phyloP scores from a whole-genome alignment of 1,139 yeast species.

The Saccharomyces hybrid region DNA sequence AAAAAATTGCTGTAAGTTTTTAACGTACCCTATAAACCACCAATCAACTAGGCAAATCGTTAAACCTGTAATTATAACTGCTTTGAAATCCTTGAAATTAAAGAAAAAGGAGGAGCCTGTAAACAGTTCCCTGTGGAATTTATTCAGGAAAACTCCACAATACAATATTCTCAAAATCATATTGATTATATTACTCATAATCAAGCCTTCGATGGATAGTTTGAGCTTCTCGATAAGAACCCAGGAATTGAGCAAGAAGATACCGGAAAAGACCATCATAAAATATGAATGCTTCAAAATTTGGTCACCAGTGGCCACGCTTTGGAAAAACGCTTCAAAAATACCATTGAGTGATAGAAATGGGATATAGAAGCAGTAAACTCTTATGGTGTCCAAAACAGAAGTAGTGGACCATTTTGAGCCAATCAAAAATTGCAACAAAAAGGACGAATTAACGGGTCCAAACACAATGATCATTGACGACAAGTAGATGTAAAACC shows the following conservation, averaged over 20 bases:
- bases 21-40: slow-evolving; percentile 34
- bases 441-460: slow-evolving; percentile 47
- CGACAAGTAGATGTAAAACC: slow-evolving; percentile 47
- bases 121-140: slow-evolving; percentile 31
- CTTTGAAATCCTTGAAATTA: slow-evolving; percentile 25
- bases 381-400: slow-evolving; percentile 53
- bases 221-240: slow-evolving; percentile 38
- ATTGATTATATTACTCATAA: slow-evolving; percentile 55
- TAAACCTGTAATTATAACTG: slow-evolving; percentile 22
- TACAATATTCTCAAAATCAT: slow-evolving; percentile 57
- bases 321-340: slow-evolving; percentile 78
- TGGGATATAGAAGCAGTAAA: slow-evolving; percentile 72
- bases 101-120: slow-evolving; percentile 20
- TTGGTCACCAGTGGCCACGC: slow-evolving; percentile 62
- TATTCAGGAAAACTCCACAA: slow-evolving; percentile 39
- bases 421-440: slow-evolving; percentile 42
- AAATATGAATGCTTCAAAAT: slow-evolving; percentile 54
- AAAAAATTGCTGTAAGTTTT: slow-evolving; percentile 37
- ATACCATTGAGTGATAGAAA: slow-evolving; percentile 85
- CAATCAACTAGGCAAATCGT: slow-evolving; percentile 32
- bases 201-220: slow-evolving; percentile 51
- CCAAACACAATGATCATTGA: slow-evolving; percentile 50
- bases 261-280: slow-evolving; percentile 51
- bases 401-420: slow-evolving; percentile 54
- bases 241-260: slow-evolving; percentile 44